These are phyloP conservation scores for Hamamelis virginiana DNA, from an alignment of 164 flowering plant species.

Conservation along the genomic window DNA sequence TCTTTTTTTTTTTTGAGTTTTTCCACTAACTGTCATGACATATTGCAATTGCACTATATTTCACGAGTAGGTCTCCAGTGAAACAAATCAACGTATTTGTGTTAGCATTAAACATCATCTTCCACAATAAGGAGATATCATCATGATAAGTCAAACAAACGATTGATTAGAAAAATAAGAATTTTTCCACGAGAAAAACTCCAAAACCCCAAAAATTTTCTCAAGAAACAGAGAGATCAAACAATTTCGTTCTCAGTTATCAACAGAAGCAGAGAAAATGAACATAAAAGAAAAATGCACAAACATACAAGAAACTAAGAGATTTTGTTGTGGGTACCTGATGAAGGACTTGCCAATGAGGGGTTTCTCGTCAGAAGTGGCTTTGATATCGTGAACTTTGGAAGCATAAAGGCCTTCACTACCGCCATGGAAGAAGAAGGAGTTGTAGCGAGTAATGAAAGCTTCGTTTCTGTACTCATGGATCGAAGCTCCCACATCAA, in stretches of 20 bases:
- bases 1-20: too few relatives aligned
- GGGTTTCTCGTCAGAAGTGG: slow-evolving; percentile 33
- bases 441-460: slow-evolving; percentile 54
- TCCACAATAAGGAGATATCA: too few relatives aligned
- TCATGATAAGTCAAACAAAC: too few relatives aligned
- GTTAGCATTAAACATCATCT: too few relatives aligned
- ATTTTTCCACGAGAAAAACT: neutral
- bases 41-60: too few relatives aligned
- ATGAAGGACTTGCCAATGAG: slow-evolving; percentile 70
- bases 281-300: neutral
- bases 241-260: neutral
- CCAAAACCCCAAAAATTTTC: neutral
- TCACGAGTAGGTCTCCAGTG: too few relatives aligned
- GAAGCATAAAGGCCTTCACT: slow-evolving; percentile 86
- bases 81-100: too few relatives aligned
- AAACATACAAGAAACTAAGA: too few relatives aligned
- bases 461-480: slow-evolving; percentile 61
- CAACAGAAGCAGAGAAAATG: neutral
- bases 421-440: slow-evolving; percentile 91
- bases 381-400: slow-evolving; percentile 14
- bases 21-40: too few relatives aligned
- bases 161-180: neutral
- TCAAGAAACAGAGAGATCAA: slow-evolving; percentile 1
- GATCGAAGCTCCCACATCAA: slow-evolving; percentile 50
- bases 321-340: slow-evolving; percentile 50